phyloP scores from a whole-genome alignment of 164 flowering plant species.

The Nymphaea colorata region DNA sequence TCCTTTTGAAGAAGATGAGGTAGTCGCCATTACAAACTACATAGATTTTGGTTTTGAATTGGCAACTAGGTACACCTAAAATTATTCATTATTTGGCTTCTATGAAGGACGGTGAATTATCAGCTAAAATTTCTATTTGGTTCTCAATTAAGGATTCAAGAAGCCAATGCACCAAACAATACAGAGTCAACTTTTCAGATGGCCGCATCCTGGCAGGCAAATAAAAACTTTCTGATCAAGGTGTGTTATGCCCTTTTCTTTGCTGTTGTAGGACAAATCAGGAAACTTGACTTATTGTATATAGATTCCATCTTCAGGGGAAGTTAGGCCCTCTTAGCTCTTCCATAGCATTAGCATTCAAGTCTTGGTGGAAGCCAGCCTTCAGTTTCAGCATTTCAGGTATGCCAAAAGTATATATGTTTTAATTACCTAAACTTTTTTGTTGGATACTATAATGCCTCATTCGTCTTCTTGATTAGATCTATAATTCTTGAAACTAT shows the following conservation, averaged over 20 bases:
- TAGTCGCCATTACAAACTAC: conserved; percentile 91
- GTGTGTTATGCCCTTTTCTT: conserved; percentile 18
- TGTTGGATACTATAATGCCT: too few species aligned
- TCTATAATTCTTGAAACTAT: too few species aligned
- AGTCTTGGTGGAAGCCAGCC: conserved; percentile 99
- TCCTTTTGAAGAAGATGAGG: conserved; percentile 66
- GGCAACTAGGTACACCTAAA: conserved; percentile 55
- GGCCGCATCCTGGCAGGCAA: conserved; percentile 97
- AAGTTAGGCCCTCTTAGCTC: conserved; percentile 76
- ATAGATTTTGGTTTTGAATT: conserved; percentile 93
- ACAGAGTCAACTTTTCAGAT: conserved; percentile 62
- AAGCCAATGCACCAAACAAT: conserved; percentile 26
- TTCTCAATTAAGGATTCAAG: conserved; percentile 31
- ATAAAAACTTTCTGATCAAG: conserved; percentile 85
- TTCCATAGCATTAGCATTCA: conserved; percentile 68
- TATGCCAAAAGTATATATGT: conserved; percentile 6
- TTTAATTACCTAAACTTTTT: too few species aligned
- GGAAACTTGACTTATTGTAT: too few species aligned
- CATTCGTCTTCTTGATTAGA: too few species aligned
- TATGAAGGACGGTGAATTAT: not conserved
- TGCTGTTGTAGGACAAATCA: not conserved
- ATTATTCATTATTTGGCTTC: not conserved
- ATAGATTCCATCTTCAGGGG: conserved; percentile 30
- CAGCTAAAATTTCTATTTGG: not conserved
- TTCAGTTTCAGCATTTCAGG: conserved; percentile 83